A percentile compares a stretch with the other conserved stretches of the same genome.
phyloP scores from a whole-genome alignment of 2,329 filamentous ascomycete genomes.

The Apiospora rasikravindrae region DNA sequence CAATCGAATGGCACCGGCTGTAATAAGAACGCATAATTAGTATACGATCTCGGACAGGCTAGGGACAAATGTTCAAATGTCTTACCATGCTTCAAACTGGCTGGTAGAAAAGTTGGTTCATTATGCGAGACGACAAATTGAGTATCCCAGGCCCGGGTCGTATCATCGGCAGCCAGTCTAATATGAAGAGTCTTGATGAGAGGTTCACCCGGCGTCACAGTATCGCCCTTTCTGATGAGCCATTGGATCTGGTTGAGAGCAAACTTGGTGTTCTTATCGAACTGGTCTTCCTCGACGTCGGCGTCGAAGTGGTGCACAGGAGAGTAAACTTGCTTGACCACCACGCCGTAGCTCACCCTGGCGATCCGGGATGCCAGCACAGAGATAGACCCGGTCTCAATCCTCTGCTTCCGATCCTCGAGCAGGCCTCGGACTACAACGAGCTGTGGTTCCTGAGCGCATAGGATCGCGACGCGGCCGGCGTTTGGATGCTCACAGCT shows the following conservation, averaged over 20 bases:
- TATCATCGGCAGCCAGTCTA: constrained; percentile 40
- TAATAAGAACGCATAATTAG: background rate
- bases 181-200: constrained; percentile 43
- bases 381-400: constrained; percentile 44
- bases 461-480: constrained; percentile 44
- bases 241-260: constrained; percentile 49
- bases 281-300: constrained; percentile 41
- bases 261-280: constrained; percentile 41
- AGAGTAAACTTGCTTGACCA: constrained; percentile 45
- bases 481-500: constrained; percentile 43
- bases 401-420: constrained; percentile 53
- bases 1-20: constrained; percentile 41
- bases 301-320: constrained; percentile 43
- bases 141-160: constrained; percentile 42
- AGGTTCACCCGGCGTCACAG: constrained; percentile 42
- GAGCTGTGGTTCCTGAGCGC: constrained; percentile 57
- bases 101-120: constrained; percentile 42
- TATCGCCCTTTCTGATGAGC: constrained; percentile 50
- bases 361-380: constrained; percentile 50
- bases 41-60: background rate
- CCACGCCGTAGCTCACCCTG: constrained; percentile 49
- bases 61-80: background rate
- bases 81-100: constrained; percentile 45
- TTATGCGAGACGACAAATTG: constrained; percentile 47
- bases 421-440: constrained; percentile 60